A percentile compares a stretch with the other conserved stretches of the same genome.
phyloP scores from a whole-genome alignment of 768 basidiomycete species.

The Termitomyces bulborhizus region DNA sequence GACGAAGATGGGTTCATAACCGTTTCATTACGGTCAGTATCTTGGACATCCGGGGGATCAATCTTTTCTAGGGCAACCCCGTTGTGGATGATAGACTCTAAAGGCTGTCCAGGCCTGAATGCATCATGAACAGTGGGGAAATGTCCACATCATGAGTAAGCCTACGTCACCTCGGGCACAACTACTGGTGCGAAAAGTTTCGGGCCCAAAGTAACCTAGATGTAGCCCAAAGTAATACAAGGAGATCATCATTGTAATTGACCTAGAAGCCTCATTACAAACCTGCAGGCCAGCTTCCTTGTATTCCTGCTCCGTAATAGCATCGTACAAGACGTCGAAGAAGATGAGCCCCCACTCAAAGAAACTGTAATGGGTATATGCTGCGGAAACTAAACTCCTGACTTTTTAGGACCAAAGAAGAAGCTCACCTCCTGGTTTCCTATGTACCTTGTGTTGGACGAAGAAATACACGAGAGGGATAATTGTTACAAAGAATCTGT shows the following conservation, averaged over 20 bases:
- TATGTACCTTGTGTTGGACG: constrained; percentile 77
- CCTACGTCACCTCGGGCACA: constrained; percentile 1
- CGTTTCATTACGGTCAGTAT: neutral
- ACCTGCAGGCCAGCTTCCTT: constrained; percentile 48
- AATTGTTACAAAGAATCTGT: constrained; percentile 66
- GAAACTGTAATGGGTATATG: constrained; percentile 82
- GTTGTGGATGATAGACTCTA: neutral
- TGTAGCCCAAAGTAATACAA: neutral
- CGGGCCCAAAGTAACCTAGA: constrained; percentile 23
- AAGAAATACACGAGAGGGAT: constrained; percentile 80
- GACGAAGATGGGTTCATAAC: neutral
- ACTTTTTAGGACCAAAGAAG: neutral
- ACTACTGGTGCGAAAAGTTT: neutral
- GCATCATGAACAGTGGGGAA: constrained; percentile 9
- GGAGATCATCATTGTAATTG: neutral
- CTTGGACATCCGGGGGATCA: neutral
- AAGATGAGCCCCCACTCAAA: constrained; percentile 85
- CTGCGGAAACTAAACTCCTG: constrained; percentile 27
- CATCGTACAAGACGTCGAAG: constrained; percentile 69
- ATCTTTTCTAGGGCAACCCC: neutral
- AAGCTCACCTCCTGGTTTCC: constrained; percentile 68
- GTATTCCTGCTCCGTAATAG: constrained; percentile 58
- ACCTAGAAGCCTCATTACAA: constrained; percentile 10
- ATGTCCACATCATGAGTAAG: neutral
- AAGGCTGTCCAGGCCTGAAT: neutral